Conservation (phyloP, 2,329 filamentous ascomycete genomes). For the Penicillium sp. region DNA sequence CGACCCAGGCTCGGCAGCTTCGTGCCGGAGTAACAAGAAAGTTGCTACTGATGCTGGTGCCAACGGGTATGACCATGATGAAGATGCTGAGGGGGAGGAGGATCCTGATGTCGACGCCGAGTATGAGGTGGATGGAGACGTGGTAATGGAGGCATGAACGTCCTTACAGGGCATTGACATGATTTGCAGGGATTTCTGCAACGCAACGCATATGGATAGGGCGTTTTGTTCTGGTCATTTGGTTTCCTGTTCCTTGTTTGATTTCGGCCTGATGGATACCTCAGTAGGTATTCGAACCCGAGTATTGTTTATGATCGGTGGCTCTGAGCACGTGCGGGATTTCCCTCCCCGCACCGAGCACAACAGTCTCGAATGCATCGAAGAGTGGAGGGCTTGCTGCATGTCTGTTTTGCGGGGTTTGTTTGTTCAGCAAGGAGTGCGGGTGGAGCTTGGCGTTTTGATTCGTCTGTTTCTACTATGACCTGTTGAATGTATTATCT, state of each 20-base stretch:
- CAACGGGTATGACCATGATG: slow-evolving; percentile 20
- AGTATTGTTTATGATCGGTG: slow-evolving; percentile 1
- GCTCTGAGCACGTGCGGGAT: too few relatives aligned
- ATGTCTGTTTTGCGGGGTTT: slow-evolving; percentile 6
- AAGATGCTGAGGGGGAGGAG: slow-evolving; percentile 23
- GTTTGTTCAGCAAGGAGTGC: slow-evolving; percentile 20
- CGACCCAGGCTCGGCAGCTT: slow-evolving; percentile 17
- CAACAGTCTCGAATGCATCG: too few relatives aligned
- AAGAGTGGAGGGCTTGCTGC: slow-evolving; percentile 8
- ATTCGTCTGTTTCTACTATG: slow-evolving; percentile 6
- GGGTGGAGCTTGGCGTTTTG: slow-evolving; percentile 14
- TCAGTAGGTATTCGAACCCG: too few relatives aligned
- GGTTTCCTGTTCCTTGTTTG: slow-evolving; percentile 6
- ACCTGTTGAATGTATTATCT: not conserved
- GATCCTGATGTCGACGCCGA: slow-evolving; percentile 26
- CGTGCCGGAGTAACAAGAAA: slow-evolving; percentile 10
- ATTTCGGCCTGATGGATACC: not conserved
- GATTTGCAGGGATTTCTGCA: slow-evolving; percentile 2
- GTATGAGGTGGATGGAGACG: slow-evolving; percentile 23
- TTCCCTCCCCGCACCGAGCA: too few relatives aligned
- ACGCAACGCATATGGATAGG: slow-evolving; percentile 21
- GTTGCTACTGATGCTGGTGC: not conserved
- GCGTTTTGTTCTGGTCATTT: slow-evolving; percentile 15
- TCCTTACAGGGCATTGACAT: not conserved
- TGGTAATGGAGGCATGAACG: slow-evolving; percentile 29